Evolutionary conservation across 2,329 filamentous ascomycete genomes (phyloP), one percentile per base, ranked within the genome.

Genomic region (Remersonia thermophila): DNA sequence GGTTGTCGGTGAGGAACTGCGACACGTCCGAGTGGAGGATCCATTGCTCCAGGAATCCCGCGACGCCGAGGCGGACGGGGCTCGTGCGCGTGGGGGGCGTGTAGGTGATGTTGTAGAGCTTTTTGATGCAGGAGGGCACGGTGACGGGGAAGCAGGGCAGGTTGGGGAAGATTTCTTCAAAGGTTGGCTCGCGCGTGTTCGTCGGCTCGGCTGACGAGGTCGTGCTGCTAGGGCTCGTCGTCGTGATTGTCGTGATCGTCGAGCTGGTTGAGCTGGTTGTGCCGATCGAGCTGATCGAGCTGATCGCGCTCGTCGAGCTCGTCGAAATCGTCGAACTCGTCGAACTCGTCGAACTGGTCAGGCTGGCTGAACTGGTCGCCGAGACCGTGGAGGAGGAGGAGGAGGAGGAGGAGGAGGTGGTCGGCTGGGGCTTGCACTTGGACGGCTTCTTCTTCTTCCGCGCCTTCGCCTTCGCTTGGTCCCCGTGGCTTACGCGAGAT

Each of bases 31-130:
- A 37, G 39, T 63, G 57, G 44, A 62, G 65, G 46, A 62, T 58
- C 44, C 61, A 63, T 44, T 71, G 52, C 13, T 66, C 63, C 1
- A 70, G 57, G 48, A 70, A 71, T 7, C 67, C 66, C 1, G 64
- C 64, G 15, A 71, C 54, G 18, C 61, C 67, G 32, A 68, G 51
- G 0, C 60, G 58, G 7, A 60, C 58, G 1, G 52, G 49, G 1
- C 62, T 61, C 41, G 47, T 39, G 8, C 30, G 14, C 6, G 45
- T 45, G 18, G 44, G 26, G 6, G 45, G 37, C n/a, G 47, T 44
- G 41, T 61, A 60, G 27, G 52, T 55, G 43, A 69, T 59, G 42
- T 65, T 64, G 52, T 69, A 70, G 10, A 67, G 55, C 33, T 60
- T 49, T 7, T 53, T 55, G 25, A 71, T 55, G 44, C 65, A 67